These are phyloP conservation scores for Carpinus viminea DNA, from an alignment of 306 rosid species.

Conservation along the genomic window DNA sequence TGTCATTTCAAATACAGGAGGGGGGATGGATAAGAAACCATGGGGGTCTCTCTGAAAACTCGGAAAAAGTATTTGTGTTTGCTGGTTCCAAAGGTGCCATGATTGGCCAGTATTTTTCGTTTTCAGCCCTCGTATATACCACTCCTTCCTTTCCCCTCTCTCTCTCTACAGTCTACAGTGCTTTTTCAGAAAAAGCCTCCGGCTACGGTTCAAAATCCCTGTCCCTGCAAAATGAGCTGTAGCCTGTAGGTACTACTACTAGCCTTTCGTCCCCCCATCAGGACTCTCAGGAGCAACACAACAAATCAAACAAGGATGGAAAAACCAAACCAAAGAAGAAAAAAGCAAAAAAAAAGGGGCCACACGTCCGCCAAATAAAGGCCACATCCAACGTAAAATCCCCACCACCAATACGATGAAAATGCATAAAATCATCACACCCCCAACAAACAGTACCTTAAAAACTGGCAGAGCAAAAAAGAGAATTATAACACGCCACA, in stretches of 20 bases:
- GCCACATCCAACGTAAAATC: not conserved
- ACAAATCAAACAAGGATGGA: slow-evolving; percentile 3
- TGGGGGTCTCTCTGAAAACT: not conserved
- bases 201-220: slow-evolving; percentile 17
- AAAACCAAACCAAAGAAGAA: no score
- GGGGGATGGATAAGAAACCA: not conserved
- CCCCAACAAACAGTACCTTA: slow-evolving; percentile 37
- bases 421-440: slow-evolving; percentile 11
- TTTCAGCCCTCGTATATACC: not conserved
- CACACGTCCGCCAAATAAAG: not conserved
- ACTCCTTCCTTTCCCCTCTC: not conserved
- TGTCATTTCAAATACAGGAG: not conserved
- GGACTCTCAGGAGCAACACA: slow-evolving; percentile 2
- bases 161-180: slow-evolving; percentile 2
- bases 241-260: not conserved
- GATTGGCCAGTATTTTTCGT: not conserved
- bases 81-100: not conserved
- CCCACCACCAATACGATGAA: slow-evolving; percentile 15
- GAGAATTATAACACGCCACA: slow-evolving; percentile 21
- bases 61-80: not conserved
- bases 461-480: slow-evolving; percentile 16
- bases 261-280: not conserved
- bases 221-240: slow-evolving; percentile 22
- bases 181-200: slow-evolving; percentile 28
- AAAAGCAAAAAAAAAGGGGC: not conserved